Conservation (phyloP, 441 rosid species). For the Iberis amara region DNA sequence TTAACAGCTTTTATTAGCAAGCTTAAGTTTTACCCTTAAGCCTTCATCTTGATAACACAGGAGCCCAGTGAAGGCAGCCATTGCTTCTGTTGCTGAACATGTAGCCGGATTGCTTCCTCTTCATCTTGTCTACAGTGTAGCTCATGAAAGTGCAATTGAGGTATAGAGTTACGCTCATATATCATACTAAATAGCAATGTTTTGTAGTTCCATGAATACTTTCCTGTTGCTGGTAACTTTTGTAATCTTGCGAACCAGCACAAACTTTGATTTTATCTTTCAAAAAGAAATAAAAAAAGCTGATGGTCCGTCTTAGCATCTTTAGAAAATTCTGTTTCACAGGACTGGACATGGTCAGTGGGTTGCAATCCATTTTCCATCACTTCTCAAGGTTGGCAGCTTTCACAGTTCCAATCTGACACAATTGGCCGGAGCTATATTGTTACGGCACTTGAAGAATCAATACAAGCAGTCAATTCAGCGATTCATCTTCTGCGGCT, state of each 20-base stretch:
- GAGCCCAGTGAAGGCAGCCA: constrained; percentile 84
- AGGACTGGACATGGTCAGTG: constrained; percentile 95
- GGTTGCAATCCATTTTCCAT: constrained; percentile 88
- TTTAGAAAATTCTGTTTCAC: constrained; percentile 24
- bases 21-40: background rate
- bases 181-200: constrained; percentile 13
- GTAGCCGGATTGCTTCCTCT: constrained; percentile 96
- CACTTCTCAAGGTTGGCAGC: constrained; percentile 85
- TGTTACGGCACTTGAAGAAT: constrained; percentile 84
- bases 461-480: constrained; percentile 73
- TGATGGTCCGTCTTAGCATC: constrained; percentile 5
- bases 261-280: constrained; percentile 26
- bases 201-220: constrained; percentile 4
- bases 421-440: constrained; percentile 90
- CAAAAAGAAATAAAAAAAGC: background rate
- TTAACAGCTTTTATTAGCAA: constrained; percentile 11
- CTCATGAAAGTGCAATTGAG: constrained; percentile 96
- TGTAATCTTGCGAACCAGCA: constrained; percentile 5
- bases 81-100: constrained; percentile 93
- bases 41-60: constrained; percentile 35
- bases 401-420: constrained; percentile 87
- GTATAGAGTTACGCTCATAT: constrained; percentile 35
- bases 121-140: constrained; percentile 93
- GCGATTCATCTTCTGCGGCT: constrained; percentile 69
- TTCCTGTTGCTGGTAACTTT: background rate